phyloP scores from a whole-genome alignment of 768 basidiomycete species.

The Dendrothele bispora region DNA sequence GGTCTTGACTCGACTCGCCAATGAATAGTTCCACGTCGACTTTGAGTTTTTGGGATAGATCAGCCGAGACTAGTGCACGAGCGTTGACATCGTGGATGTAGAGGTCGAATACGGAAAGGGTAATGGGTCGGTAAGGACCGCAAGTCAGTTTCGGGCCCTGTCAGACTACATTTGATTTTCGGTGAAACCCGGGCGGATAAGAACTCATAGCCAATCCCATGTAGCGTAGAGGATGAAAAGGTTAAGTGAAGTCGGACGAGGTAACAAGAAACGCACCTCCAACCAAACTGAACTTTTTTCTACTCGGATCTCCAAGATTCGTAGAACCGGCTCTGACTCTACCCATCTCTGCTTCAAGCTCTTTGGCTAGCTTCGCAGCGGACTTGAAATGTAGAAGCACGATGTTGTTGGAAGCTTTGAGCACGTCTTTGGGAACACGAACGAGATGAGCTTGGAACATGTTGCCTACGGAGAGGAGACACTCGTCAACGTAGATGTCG shows the following conservation, averaged over 20 bases:
- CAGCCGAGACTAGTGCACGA: slow-evolving; percentile 46
- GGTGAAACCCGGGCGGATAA: neutral
- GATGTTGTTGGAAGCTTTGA: slow-evolving; percentile 37
- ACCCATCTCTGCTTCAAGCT: slow-evolving; percentile 47
- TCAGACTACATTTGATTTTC: neutral
- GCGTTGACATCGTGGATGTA: slow-evolving; percentile 61
- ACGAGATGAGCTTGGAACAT: slow-evolving; percentile 57
- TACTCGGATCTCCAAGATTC: slow-evolving; percentile 75
- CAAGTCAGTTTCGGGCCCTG: slow-evolving; percentile 74
- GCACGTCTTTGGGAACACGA: slow-evolving; percentile 17
- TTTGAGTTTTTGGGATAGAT: slow-evolving; percentile 41
- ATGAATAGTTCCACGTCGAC: slow-evolving; percentile 45
- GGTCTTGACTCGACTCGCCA: too few species aligned
- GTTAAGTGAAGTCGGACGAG: neutral
- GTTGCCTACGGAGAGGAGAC: slow-evolving; percentile 56
- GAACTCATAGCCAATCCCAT: slow-evolving; percentile 72
- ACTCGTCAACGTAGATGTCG: too few species aligned
- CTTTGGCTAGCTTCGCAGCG: slow-evolving; percentile 47
- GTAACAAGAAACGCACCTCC: slow-evolving; percentile 41
- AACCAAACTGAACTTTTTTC: slow-evolving; percentile 87
- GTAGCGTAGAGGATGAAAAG: too few species aligned
- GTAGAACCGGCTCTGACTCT: slow-evolving; percentile 57
- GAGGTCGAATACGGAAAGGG: slow-evolving; percentile 57
- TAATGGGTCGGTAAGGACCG: slow-evolving; percentile 79
- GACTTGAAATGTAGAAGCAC: slow-evolving; percentile 61